A percentile compares a stretch with the other conserved stretches of the same genome.
These are phyloP conservation scores for Phytophthora constricta DNA, from an alignment of 352 stramenopile genomes.

Conservation along the genomic window DNA sequence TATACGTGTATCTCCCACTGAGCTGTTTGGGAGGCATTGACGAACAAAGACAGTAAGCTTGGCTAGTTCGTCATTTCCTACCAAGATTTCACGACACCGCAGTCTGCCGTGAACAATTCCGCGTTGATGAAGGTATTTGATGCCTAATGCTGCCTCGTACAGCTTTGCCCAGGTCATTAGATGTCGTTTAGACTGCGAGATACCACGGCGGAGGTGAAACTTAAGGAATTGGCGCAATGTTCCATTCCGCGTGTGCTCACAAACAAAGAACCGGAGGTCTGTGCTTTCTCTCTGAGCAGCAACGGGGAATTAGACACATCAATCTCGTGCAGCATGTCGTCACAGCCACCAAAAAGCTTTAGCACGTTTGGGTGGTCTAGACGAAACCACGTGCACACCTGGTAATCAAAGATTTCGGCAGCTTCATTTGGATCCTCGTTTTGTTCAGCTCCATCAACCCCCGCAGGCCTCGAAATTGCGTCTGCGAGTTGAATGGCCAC, in stretches of 20 bases:
- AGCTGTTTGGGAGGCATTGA: neutral
- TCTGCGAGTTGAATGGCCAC: conserved; percentile 19
- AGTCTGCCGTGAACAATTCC: conserved; percentile 22
- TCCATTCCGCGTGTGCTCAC: conserved; percentile 5
- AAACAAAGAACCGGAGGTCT: conserved; percentile 19
- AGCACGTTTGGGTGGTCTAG: conserved; percentile 20
- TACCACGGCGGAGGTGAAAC: neutral
- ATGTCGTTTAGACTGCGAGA: neutral
- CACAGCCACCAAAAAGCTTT: conserved; percentile 16
- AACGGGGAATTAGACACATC: conserved; percentile 8
- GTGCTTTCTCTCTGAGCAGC: neutral
- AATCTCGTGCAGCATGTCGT: conserved; percentile 11
- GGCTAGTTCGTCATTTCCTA: conserved; percentile 23
- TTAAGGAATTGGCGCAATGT: conserved; percentile 19
- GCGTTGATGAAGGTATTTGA: conserved; percentile 33
- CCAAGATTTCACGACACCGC: conserved; percentile 18
- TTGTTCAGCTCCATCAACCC: too few species aligned
- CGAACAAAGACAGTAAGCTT: conserved; percentile 22
- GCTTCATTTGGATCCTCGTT: conserved; percentile 2
- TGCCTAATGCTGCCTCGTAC: conserved; percentile 19
- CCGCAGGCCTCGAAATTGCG: neutral
- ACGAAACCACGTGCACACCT: conserved; percentile 16
- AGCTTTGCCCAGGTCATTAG: conserved; percentile 22
- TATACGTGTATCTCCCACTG: neutral
- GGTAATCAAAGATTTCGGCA: conserved; percentile 2